Evolutionary conservation across 1,284 basidiomycete species (phyloP).

Genomic region (Tilletia indica): DNA sequence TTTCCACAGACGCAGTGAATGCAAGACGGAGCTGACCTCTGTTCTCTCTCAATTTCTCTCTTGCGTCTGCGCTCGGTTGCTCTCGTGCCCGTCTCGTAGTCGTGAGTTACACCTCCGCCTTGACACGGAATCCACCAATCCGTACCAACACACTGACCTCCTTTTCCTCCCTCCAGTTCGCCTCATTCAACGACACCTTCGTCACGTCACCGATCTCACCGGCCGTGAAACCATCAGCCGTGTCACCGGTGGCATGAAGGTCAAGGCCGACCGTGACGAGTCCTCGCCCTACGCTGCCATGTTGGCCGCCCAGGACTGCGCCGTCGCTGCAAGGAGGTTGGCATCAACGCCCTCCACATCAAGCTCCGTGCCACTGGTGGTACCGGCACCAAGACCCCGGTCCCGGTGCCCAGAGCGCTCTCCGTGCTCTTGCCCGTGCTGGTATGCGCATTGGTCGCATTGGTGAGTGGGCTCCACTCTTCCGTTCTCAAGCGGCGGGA

Average conservation of each 20-base stretch:
- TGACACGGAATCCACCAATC: neutral
- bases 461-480: slow-evolving; percentile 53
- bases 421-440: slow-evolving; percentile 95
- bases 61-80: neutral
- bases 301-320: slow-evolving; percentile 97
- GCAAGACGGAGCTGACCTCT: too few relatives aligned
- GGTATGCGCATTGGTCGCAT: slow-evolving; percentile 98
- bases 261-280: slow-evolving; percentile 99
- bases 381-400: slow-evolving; percentile 97
- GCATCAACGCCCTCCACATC: slow-evolving; percentile 94
- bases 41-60: neutral
- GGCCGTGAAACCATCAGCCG: slow-evolving; percentile 98
- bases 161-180: slow-evolving; percentile 28
- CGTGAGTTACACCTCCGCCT: slow-evolving; percentile 6
- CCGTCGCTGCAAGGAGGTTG: slow-evolving; percentile 96
- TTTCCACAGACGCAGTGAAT: too few relatives aligned
- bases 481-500: too few relatives aligned
- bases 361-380: slow-evolving; percentile 98
- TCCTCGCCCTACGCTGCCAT: slow-evolving; percentile 99
- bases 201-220: slow-evolving; percentile 99
- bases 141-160: neutral
- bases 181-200: slow-evolving; percentile 94
- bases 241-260: slow-evolving; percentile 99
- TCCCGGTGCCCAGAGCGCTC: slow-evolving; percentile 94
- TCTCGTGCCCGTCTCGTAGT: neutral